Conservation (phyloP, 1,139 yeast genomes). For the Kodamaea ohmeri region DNA sequence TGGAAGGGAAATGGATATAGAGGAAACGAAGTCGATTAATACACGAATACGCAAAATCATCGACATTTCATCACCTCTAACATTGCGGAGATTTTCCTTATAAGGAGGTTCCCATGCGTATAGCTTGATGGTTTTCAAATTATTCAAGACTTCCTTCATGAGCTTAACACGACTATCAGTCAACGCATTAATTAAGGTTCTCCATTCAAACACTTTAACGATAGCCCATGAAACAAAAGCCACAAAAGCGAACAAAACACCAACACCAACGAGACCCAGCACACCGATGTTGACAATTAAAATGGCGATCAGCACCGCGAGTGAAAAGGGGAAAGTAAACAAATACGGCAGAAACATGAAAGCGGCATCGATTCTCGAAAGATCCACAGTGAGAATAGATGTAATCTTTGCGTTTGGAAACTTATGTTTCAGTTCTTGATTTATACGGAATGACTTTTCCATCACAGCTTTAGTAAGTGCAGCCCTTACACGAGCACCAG, state of each 20-base stretch:
- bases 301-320: slow-evolving; percentile 58
- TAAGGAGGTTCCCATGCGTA: slow-evolving; percentile 69
- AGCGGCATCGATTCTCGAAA: slow-evolving; percentile 77
- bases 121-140: slow-evolving; percentile 66
- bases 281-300: slow-evolving; percentile 71
- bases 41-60: slow-evolving; percentile 47
- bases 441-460: slow-evolving; percentile 31
- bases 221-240: slow-evolving; percentile 46
- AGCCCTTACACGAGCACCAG: slow-evolving; percentile 34
- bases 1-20: slow-evolving; percentile 60
- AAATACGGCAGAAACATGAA: slow-evolving; percentile 66
- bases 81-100: slow-evolving; percentile 41
- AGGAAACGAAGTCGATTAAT: slow-evolving; percentile 50
- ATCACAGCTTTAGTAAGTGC: slow-evolving; percentile 34
- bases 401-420: slow-evolving; percentile 34
- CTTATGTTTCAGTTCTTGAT: slow-evolving; percentile 27
- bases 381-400: slow-evolving; percentile 69
- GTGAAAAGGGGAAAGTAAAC: slow-evolving; percentile 59
- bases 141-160: slow-evolving; percentile 62
- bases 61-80: slow-evolving; percentile 49
- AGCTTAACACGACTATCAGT: slow-evolving; percentile 61
- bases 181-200: slow-evolving; percentile 43
- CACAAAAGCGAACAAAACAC: slow-evolving; percentile 28
- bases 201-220: slow-evolving; percentile 35
- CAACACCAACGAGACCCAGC: slow-evolving; percentile 65